Evolutionary conservation across 2,329 filamentous ascomycete genomes (phyloP).

Genomic region (Monosporascus sp.): DNA sequence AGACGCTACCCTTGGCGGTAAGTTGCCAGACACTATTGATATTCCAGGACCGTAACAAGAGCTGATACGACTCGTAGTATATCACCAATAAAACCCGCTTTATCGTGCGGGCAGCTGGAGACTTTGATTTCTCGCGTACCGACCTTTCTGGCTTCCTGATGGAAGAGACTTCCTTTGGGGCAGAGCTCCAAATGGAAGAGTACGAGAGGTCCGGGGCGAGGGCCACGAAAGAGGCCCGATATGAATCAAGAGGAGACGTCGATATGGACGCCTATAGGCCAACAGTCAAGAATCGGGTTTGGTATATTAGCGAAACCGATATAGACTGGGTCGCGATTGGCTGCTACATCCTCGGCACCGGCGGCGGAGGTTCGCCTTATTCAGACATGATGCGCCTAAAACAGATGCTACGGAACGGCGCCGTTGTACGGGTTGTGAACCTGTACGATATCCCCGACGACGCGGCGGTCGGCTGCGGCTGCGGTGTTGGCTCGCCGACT

Average conservation of each 20-base stretch:
- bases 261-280: slow-evolving; percentile 39
- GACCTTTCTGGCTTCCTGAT: slow-evolving; percentile 13
- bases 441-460: slow-evolving; percentile 44
- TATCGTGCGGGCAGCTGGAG: slow-evolving; percentile 55
- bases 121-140: slow-evolving; percentile 42
- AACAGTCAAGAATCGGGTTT: slow-evolving; percentile 42
- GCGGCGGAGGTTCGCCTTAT: slow-evolving; percentile 53
- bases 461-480: slow-evolving; percentile 49
- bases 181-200: slow-evolving; percentile 13
- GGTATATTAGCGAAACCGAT: slow-evolving; percentile 54
- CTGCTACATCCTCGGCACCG: slow-evolving; percentile 57
- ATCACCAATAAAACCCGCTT: slow-evolving; percentile 48
- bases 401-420: slow-evolving; percentile 44
- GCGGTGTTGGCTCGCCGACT: slow-evolving; percentile 53
- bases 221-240: slow-evolving; percentile 4
- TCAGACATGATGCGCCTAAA: slow-evolving; percentile 45
- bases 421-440: slow-evolving; percentile 45
- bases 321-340: slow-evolving; percentile 51
- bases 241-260: slow-evolving; percentile 13
- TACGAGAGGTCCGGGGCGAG: slow-evolving; percentile 14
- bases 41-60: background rate
- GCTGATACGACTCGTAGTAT: slow-evolving; percentile 29
- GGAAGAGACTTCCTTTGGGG: slow-evolving; percentile 5
- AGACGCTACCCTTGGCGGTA: slow-evolving; percentile 48
- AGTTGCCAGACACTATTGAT: slow-evolving; percentile 3